Evolutionary conservation across 1,139 yeast genomes (phyloP), one percentile per base, ranked within the genome.

Genomic region (Protomyces arabidopsidicola): DNA sequence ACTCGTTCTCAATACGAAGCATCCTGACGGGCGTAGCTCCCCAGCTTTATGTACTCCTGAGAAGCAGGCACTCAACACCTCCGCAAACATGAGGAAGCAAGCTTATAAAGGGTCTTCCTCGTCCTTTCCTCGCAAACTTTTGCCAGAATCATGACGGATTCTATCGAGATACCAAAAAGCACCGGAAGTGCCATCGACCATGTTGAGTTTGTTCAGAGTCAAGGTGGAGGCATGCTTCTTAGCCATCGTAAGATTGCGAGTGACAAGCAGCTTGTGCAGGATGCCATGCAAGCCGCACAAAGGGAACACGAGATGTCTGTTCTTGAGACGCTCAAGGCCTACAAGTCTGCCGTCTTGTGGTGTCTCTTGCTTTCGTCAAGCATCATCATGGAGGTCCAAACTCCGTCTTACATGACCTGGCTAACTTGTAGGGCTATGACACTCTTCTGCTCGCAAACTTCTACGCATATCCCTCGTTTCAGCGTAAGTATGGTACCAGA

Each of bases 311-410:
- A 59, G 38, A 18, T 53, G 34, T n/a, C 63, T n/a, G 14, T 59
- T 4, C 18, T 31, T 2, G 53, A 59, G 14, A 51, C 63, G 9
- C 14, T 59, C 22, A 22, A 70, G 45, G 56, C 62, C 9, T 76
- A 75, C 64, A 77, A 75, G 10, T 74, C 72, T 63, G 81, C 83
- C n/a, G 76, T 76, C 51, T 67, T 77, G 66, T 81, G 83, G 83
- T 77, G 82, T 4, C 66, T 78, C 55, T 70, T 80, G 54, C 72
- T 80, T 67, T 75, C 80, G 2, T 69, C 76, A 10, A 77, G 78
- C 31, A 74, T 81, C 59, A 71, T 81, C 63, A 80, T 80, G 83
- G 81, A 77, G 48, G 48, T 42, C 16, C 22, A 24, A n/a, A 8
- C 31, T 27, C 31, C 31, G 31, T 27, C 31, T 27, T 27, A 1